Base-by-base conservation (phyloP, 768 basidiomycete genomes). In the Dacryopinax primogenitus region DNA sequence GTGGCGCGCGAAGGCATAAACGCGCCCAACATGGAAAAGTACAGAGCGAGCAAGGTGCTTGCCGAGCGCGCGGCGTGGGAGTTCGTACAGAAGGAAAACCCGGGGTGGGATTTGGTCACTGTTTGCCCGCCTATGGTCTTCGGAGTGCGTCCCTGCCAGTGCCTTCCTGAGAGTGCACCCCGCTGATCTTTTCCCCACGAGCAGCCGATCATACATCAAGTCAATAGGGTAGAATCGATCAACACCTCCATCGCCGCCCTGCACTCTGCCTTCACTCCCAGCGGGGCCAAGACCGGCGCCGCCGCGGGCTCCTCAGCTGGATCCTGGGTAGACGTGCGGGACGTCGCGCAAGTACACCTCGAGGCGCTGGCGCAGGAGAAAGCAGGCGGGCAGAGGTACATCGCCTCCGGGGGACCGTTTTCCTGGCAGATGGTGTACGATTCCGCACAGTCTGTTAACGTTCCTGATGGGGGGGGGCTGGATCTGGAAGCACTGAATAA, bases 161-260 rank as follows among this genome's bases (percentile, higher is more conserved):
- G n/a, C n/a, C n/a, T n/a, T n/a, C n/a, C n/a, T n/a, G n/a, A n/a
- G n/a, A n/a, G n/a, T n/a, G n/a, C n/a, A n/a, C n/a, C n/a, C n/a
- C n/a, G n/a, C n/a, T n/a, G n/a, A n/a, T n/a, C n/a, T n/a, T n/a
- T n/a, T n/a, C n/a, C n/a, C n/a, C n/a, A n/a, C n/a, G n/a, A n/a
- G 12, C 70, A 75, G 64, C 75, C 75, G 0, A 69, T 76, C 47
- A 74, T 78, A 47, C 78, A 80, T 67, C 75, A 78, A 51, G 73
- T 76, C 62, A 70, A 71, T 30, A 69, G 64, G n/a, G 72, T 74
- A 34, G 76, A 77, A 30, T 63, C 70, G 45, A 70, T 81, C 65
- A 80, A 80, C 74, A 73, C 74, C 35, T 73, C 72, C n/a, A 61
- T 69, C n/a, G 45, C n/a, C n/a, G 45, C n/a, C 13, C n/a, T 9